Evolutionary conservation across 345 rosid genomes (phyloP).

Genomic region (Pistacia atlantica): DNA sequence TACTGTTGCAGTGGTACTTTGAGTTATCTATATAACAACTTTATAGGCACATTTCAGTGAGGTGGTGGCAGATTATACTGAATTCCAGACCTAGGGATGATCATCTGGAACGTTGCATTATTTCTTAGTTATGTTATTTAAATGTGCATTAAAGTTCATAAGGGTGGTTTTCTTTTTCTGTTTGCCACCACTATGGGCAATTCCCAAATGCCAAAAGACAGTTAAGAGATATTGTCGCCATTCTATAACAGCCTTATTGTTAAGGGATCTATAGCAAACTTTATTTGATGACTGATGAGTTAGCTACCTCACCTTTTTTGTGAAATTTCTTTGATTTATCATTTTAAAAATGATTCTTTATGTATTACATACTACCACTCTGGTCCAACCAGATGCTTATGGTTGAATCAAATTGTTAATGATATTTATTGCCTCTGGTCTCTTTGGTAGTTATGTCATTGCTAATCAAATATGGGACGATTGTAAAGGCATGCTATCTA

Average conservation of each 20-base stretch:
- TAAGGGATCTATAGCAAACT: not conserved
- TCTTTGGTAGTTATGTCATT: no score
- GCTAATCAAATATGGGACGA: no score
- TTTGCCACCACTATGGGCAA: not conserved
- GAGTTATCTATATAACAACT: constrained; percentile 93
- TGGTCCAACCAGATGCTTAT: not conserved
- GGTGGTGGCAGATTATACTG: constrained; percentile 87
- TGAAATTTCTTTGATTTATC: not conserved
- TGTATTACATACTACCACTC: not conserved
- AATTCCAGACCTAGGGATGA: constrained; percentile 99
- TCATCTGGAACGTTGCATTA: constrained; percentile 86
- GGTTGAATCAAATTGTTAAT: not conserved
- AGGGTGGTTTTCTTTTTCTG: not conserved
- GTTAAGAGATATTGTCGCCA: not conserved
- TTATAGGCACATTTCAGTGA: constrained; percentile 68
- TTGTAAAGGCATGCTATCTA: no score
- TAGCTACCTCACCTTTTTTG: not conserved
- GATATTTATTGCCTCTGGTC: no score
- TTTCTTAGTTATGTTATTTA: not conserved
- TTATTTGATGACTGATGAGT: not conserved
- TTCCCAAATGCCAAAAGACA: not conserved
- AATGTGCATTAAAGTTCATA: not conserved
- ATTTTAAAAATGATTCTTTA: no score
- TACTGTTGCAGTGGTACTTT: constrained; percentile 77
- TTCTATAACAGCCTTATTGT: not conserved